Base-by-base conservation (phyloP, 2,329 filamentous ascomycete genomes). In the Colletotrichum sp. region DNA sequence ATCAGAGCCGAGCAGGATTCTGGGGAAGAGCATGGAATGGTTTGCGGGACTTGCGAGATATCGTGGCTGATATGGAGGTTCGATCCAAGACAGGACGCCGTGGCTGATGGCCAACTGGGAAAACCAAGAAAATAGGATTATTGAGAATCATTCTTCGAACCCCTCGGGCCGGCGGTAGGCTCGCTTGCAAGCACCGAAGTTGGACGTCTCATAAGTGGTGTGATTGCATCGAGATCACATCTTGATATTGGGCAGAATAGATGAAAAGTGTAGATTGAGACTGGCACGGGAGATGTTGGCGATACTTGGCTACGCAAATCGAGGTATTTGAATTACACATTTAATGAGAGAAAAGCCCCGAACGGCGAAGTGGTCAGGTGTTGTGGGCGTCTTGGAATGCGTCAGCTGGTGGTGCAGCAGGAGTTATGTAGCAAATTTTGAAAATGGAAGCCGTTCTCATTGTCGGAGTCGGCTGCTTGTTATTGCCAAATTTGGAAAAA, bases 81-180 rank as follows among this genome's bases (percentile, higher is more conserved):
- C 49, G 26, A 34, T 60, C 32, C 30, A 26, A 75, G 72, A 75
- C 69, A 72, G 26, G 21, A 32, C 70, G 73, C 70, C 70, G 8
- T 73, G 73, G 73, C 73, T 69, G 63, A 10, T 21, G 16, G 8
- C n/a, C 10, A 26, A n/a, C 36, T 44, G 59, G 59, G 8, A 73
- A 76, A 75, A 64, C 18, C 64, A 69, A 59, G 59, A 64, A 69
- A 76, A 57, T 60, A 21, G 57, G 39, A 76, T 69, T 73, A 64
- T 15, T 63, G 69, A 73, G 73, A 76, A 28, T 76, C 70, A 68
- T 36, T 52, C 9, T 28, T 18, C 16, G 16, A 8, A 36, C 2
- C 26, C 28, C 57, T 76, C 73, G 73, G 73, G 63, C 57, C 73
- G 73, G 57, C 68, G 15, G 26, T 13, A 44, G 16, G 52, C 2